These are phyloP conservation scores for Citrus unshiu DNA, from an alignment of 345 rosid species.

Conservation along the genomic window DNA sequence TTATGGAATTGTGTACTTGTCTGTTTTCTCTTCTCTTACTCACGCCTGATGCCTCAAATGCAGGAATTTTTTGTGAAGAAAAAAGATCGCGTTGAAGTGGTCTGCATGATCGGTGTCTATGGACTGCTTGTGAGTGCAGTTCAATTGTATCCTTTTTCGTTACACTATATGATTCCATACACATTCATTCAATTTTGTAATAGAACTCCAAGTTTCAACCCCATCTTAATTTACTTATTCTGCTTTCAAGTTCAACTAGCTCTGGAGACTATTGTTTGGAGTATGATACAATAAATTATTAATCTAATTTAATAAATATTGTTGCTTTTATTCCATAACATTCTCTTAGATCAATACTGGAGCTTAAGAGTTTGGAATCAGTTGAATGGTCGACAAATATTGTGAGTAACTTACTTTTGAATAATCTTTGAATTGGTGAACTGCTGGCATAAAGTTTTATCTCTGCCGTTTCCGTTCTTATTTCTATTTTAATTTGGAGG, in stretches of 20 bases:
- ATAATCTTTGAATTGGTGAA: neutral
- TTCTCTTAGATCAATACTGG: conserved; percentile 41
- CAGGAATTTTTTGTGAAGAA: conserved; percentile 64
- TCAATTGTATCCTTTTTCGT: conserved; percentile 42
- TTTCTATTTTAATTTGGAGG: neutral
- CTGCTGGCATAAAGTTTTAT: neutral
- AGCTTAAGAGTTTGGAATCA: conserved; percentile 41
- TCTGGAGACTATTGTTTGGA: neutral
- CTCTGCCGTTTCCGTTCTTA: neutral
- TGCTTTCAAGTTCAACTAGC: neutral
- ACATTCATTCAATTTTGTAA: neutral
- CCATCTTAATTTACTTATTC: neutral
- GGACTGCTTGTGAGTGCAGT: conserved; percentile 44
- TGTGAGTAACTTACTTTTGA: conserved; percentile 27
- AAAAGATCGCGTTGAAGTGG: conserved; percentile 47
- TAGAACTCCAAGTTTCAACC: neutral
- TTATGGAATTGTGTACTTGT: neutral
- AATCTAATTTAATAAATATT: neutral
- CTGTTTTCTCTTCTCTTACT: neutral
- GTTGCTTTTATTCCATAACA: conserved; percentile 23
- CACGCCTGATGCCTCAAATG: conserved; percentile 2
- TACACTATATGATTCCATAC: neutral
- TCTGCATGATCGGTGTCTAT: conserved; percentile 44
- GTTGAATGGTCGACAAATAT: conserved; percentile 41
- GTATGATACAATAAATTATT: neutral